phyloP scores from a whole-genome alignment of 140 eudicot genomes.

The Ambrosia hybrid region DNA sequence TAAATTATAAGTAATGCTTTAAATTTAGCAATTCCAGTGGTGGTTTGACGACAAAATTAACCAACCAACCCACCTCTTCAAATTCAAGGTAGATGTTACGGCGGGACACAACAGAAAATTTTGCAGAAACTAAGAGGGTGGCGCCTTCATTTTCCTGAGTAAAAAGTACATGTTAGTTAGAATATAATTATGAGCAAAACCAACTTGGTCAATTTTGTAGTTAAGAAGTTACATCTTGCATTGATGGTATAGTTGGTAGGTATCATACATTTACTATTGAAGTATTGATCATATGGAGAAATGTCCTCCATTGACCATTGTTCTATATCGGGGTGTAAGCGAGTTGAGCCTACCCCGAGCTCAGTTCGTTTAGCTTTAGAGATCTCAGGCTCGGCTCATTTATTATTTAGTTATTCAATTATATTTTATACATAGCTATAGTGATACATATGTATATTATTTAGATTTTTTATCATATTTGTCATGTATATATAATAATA shows the following conservation, averaged over 20 bases:
- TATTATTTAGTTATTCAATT: no score
- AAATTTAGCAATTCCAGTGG: not conserved
- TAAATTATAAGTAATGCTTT: not conserved
- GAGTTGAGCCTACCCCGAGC: no score
- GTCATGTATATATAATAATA: no score
- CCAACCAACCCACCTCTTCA: constrained; percentile 59
- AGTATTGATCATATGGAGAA: not conserved
- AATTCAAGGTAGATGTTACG: constrained; percentile 81
- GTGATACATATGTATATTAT: no score
- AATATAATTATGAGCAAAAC: not conserved
- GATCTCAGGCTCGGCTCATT: no score
- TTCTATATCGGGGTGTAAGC: not conserved
- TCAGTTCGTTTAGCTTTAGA: no score
- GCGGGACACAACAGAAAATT: constrained; percentile 72
- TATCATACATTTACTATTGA: not conserved
- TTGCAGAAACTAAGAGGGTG: constrained; percentile 88
- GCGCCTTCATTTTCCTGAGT: constrained; percentile 93
- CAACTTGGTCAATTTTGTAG: not conserved
- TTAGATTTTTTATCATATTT: no score
- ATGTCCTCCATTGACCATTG: not conserved
- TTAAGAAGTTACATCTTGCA: not conserved
- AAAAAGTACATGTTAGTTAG: constrained; percentile 2
- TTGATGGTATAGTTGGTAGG: constrained; percentile 11
- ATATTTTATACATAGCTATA: no score
- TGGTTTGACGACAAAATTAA: constrained; percentile 9